Base-by-base conservation (phyloP, 2,329 filamentous ascomycete species). In the Cladorrhinum sp. region DNA sequence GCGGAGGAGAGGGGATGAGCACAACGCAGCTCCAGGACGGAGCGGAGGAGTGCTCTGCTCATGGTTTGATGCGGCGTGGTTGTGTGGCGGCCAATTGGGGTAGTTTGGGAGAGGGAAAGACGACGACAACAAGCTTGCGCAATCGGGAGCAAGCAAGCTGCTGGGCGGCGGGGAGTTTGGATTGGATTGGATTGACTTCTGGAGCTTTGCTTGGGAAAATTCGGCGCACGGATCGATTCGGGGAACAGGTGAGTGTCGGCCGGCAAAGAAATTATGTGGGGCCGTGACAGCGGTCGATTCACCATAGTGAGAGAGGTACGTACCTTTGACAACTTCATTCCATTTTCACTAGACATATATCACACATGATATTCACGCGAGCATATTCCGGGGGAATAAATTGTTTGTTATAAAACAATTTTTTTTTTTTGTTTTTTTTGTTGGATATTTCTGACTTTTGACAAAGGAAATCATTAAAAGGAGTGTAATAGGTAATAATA, bases 1-100 rank as follows among this genome's bases (percentile, higher is more conserved):
- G 54, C 24, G n/a, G n/a, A n/a, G n/a, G n/a, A n/a, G n/a, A n/a
- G n/a, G n/a, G n/a, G n/a, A n/a, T n/a, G 21, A 36, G 33, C 9
- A 59, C 77, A 74, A 68, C 82, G 80, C 57, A 86, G 79, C 79
- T 87, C 86, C 75, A 86, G 73, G 52, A 86, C 76, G 75, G 85
- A 87, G 78, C 84, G 83, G 67, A 88, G 79, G 64, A 90, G 76
- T 65, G 83, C 80, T 72, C 85, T 80, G 72, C 81, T 84, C 82
- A 85, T 21, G 30, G 51, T 54, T 56, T n/a, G n/a, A n/a, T n/a
- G n/a, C n/a, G n/a, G n/a, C n/a, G 30, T 24, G 21, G 9, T 20
- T n/a, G 50, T 57, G 23, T 23, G 20, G 9, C 18, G 18, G 21
- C 39, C 21, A 24, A 51, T 55, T 48, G 33, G 52, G 30, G 7